Base-by-base conservation (phyloP, 805 yeast genomes). In the Monosporozyma yasuniensis region DNA sequence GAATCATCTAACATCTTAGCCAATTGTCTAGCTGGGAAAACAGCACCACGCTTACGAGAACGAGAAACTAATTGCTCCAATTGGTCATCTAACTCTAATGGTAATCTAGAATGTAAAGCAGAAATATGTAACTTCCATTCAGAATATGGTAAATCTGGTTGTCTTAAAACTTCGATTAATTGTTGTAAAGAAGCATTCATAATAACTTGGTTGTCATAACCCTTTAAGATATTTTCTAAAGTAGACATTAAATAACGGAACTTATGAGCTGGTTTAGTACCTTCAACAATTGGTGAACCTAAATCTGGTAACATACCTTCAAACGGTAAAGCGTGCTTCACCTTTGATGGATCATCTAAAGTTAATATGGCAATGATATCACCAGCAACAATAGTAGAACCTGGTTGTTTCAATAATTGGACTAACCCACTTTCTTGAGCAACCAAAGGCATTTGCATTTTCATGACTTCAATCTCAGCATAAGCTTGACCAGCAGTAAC, bases 391-490 rank as follows among this genome's bases (percentile, higher is more conserved):
- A 93, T 84, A 25, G 95, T 88, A n/a, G 98, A 84, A 48, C 99
- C 99, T 9, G 99, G 98, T 73, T 93, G 99, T 70, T 93, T 91
- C 65, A 93, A 81, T 42, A 89, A 73, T 72, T 91, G 97, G 48
- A 90, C 87, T 51, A 78, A 75, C 77, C 99, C 99, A 61, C 86
- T 84, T 68, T 91, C 99, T 68, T 83, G 87, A 19, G 97, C 91
- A 63, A 90, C 73, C 61, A 93, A 77, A 47, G 99, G 97, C 97
- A 93, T 93, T 71, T 90, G 89, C 99, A 93, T 93, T 72, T 93
- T 93, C 99, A 93, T 93, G 58, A 93, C 99, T 73, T 93, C 99
- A 51, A 93, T 96, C 73, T 93, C 99, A 41, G 99, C 99, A 64
- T 80, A 95, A 44, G 97, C 83, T 72, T 91, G 95, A 53, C 98